Percentiles rank a stretch among this genome's conserved stretches.
These are phyloP conservation scores for Colletotrichum euphorbiae DNA, from an alignment of 2,329 filamentous ascomycete genomes.

Conservation along the genomic window DNA sequence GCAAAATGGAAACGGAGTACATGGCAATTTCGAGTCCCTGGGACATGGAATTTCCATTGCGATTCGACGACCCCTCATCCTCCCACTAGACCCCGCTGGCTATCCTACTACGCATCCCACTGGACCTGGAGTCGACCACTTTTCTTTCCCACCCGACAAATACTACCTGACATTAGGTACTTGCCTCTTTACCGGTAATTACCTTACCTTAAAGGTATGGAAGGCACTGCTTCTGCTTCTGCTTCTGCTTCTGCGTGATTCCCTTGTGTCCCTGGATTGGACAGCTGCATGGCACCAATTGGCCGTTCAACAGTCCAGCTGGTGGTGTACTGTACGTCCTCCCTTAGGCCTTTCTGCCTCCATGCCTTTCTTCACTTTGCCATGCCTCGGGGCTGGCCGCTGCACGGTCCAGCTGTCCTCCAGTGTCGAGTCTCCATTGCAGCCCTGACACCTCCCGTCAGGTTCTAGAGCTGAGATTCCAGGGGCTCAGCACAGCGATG, in stretches of 20 bases:
- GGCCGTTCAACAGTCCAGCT: not conserved
- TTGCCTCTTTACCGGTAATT: too few species aligned
- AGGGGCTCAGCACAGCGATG: constrained; percentile 19
- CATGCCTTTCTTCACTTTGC: not conserved
- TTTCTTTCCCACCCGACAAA: too few species aligned
- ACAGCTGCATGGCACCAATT: constrained; percentile 15
- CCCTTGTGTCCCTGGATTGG: not conserved
- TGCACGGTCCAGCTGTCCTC: constrained; percentile 24
- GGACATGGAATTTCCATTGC: constrained; percentile 29
- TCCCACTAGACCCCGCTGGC: not conserved
- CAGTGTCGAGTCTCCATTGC: not conserved
- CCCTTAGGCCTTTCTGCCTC: constrained; percentile 7
- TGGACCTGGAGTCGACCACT: too few species aligned
- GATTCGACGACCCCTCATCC: constrained; percentile 3
- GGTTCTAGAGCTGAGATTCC: constrained; percentile 23
- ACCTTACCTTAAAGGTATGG: too few species aligned
- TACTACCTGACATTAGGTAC: too few species aligned
- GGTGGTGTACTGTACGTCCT: not conserved
- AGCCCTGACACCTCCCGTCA: too few species aligned
- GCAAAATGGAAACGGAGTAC: constrained; percentile 36
- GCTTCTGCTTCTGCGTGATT: not conserved
- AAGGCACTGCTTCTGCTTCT: not conserved
- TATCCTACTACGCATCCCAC: not conserved
- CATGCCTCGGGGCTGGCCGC: not conserved
- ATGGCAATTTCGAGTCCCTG: constrained; percentile 34